phyloP scores from a whole-genome alignment of 352 stramenopile genomes.

The Pythium plurisporium region DNA sequence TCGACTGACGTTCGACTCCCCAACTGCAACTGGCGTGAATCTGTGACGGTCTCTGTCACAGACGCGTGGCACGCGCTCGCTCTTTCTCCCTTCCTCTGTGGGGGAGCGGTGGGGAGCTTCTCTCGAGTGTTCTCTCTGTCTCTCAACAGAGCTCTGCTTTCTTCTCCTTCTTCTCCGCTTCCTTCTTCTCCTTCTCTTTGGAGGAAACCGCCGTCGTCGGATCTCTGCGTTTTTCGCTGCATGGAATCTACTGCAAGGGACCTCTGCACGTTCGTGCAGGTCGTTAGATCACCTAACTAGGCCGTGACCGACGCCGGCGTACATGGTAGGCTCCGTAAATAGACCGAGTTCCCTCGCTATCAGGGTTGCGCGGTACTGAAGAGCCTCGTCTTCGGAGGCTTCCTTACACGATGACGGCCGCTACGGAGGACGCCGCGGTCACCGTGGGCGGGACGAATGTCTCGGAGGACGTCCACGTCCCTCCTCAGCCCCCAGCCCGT shows the following conservation, averaged over 20 bases:
- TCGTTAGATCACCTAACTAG: no score
- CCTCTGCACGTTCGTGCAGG: no score
- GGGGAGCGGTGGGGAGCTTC: no score
- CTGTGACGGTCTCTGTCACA: constrained; percentile 19
- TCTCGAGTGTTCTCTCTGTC: no score
- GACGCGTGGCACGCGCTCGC: neutral
- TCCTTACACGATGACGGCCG: neutral
- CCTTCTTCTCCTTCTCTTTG: no score
- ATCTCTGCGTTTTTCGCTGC: no score
- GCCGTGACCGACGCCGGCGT: neutral
- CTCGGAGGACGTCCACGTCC: neutral
- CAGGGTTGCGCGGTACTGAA: neutral
- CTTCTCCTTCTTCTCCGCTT: no score
- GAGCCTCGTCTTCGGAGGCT: neutral
- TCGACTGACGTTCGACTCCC: neutral
- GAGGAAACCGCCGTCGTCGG: no score
- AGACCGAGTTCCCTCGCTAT: neutral
- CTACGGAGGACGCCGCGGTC: neutral
- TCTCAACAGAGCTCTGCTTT: no score
- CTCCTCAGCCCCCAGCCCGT: neutral
- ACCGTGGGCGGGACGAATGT: neutral
- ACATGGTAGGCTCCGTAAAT: neutral
- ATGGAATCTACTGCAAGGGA: no score
- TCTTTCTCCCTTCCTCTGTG: neutral
- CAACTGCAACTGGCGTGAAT: constrained; percentile 16